Conservation (phyloP, 305 asterid genomes). For the Plantago coronopus region DNA sequence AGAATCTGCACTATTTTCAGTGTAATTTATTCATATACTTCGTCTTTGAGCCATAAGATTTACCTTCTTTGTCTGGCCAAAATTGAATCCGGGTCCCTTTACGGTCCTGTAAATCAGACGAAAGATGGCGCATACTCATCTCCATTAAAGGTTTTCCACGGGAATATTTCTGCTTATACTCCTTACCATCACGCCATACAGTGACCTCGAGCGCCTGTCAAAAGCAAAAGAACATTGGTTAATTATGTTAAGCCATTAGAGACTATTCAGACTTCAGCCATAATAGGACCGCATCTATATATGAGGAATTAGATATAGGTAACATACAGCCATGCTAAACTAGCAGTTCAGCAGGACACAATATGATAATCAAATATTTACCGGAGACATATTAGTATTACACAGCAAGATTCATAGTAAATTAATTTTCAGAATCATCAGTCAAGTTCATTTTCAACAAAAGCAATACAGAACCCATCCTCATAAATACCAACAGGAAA, state of each 20-base stretch:
- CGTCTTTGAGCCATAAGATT: constrained; percentile 12
- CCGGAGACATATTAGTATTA: no score
- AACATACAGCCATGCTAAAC: neutral
- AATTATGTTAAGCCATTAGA: constrained; percentile 9
- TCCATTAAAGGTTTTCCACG: constrained; percentile 79
- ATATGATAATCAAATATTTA: no score
- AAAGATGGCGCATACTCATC: constrained; percentile 54
- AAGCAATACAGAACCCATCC: no score
- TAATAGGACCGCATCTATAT: neutral
- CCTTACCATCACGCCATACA: constrained; percentile 90
- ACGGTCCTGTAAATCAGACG: constrained; percentile 44
- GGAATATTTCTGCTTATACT: constrained; percentile 75
- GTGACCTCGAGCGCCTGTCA: constrained; percentile 78
- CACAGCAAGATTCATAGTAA: no score
- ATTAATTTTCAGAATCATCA: no score
- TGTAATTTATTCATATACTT: constrained; percentile 13
- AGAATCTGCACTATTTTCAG: constrained; percentile 7
- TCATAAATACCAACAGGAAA: no score
- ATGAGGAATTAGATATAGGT: neutral
- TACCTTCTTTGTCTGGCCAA: constrained; percentile 96
- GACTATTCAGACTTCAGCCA: neutral
- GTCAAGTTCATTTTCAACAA: no score
- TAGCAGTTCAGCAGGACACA: neutral
- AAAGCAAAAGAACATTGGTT: constrained; percentile 16
- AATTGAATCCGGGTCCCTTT: constrained; percentile 78